Percentiles rank a stretch among this genome's conserved stretches.
Evolutionary conservation across 2,329 filamentous ascomycete genomes (phyloP).

Genomic region (Didymella keratinophila): DNA sequence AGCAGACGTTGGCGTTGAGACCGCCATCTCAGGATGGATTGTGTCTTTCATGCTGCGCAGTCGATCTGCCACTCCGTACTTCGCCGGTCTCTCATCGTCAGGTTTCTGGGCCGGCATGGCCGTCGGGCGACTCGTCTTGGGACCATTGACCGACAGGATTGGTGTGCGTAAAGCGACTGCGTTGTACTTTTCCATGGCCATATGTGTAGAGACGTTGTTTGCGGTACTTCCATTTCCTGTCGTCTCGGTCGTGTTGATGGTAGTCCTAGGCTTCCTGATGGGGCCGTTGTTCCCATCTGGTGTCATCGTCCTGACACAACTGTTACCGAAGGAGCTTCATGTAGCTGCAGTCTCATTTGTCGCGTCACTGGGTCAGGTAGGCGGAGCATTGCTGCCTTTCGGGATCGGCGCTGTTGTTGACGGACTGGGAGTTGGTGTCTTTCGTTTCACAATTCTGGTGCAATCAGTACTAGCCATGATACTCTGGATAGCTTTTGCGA

Average conservation of each 20-base stretch:
- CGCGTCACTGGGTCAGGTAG: constrained; percentile 55
- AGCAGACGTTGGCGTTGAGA: constrained; percentile 56
- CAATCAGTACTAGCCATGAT: constrained; percentile 32
- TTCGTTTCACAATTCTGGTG: constrained; percentile 43
- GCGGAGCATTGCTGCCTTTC: constrained; percentile 55
- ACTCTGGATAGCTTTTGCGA: constrained; percentile 36
- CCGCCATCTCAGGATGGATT: constrained; percentile 57
- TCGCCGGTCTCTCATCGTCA: constrained; percentile 54
- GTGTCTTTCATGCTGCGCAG: constrained; percentile 56
- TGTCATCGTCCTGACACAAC: constrained; percentile 49
- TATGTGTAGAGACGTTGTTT: constrained; percentile 34
- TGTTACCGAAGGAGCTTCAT: constrained; percentile 53
- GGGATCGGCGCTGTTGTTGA: constrained; percentile 54
- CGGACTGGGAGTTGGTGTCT: constrained; percentile 50
- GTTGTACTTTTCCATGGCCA: constrained; percentile 35
- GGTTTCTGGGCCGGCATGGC: constrained; percentile 58
- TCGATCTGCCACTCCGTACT: constrained; percentile 48
- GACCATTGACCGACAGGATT: constrained; percentile 39
- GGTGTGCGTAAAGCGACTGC: constrained; percentile 37
- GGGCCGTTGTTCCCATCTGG: constrained; percentile 56
- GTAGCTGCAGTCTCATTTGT: constrained; percentile 56
- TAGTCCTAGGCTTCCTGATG: constrained; percentile 50
- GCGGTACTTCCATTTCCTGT: constrained; percentile 25
- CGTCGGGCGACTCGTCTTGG: constrained; percentile 46
- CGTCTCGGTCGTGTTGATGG: constrained; percentile 44